Evolutionary conservation across 495 filamentous ascomycete species (phyloP).

Genomic region (Talaromyces thailandensis): DNA sequence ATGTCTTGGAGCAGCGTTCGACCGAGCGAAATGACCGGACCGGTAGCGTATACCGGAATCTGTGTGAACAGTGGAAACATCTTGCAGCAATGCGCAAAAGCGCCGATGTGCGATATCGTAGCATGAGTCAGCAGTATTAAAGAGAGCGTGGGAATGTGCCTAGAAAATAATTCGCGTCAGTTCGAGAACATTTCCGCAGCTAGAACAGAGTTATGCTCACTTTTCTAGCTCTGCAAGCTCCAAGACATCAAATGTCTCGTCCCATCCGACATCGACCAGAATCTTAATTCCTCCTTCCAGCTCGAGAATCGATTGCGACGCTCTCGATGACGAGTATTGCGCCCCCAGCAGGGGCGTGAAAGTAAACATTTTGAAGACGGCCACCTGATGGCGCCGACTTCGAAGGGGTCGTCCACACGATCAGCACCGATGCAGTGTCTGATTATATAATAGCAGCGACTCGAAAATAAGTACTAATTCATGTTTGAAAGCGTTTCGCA

Average conservation of each 20-base stretch:
- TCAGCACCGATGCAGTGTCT: neutral
- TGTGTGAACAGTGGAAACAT: slow-evolving; percentile 84
- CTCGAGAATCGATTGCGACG: slow-evolving; percentile 90
- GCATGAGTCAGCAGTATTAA: slow-evolving; percentile 93
- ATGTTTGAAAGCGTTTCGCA: neutral
- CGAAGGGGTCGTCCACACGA: neutral
- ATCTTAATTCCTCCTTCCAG: slow-evolving; percentile 96
- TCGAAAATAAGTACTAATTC: neutral
- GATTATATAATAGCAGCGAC: neutral
- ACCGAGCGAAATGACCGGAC: slow-evolving; percentile 85
- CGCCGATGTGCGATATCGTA: slow-evolving; percentile 80
- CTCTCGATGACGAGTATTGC: slow-evolving; percentile 66
- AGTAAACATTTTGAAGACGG: slow-evolving; percentile 65
- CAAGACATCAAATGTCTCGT: slow-evolving; percentile 72
- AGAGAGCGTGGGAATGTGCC: slow-evolving; percentile 83
- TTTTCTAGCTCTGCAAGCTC: slow-evolving; percentile 83
- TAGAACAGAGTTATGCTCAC: slow-evolving; percentile 35
- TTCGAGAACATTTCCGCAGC: neutral
- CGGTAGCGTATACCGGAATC: slow-evolving; percentile 94
- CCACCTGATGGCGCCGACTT: slow-evolving; percentile 3
- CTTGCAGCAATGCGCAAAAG: slow-evolving; percentile 95
- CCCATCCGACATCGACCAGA: slow-evolving; percentile 92
- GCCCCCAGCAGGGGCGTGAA: slow-evolving; percentile 90
- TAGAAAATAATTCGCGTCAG: slow-evolving; percentile 21
- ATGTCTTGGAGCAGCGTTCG: slow-evolving; percentile 86